These are phyloP conservation scores for Xanthoconium stramineum DNA, from an alignment of 768 basidiomycete genomes.

Conservation along the genomic window DNA sequence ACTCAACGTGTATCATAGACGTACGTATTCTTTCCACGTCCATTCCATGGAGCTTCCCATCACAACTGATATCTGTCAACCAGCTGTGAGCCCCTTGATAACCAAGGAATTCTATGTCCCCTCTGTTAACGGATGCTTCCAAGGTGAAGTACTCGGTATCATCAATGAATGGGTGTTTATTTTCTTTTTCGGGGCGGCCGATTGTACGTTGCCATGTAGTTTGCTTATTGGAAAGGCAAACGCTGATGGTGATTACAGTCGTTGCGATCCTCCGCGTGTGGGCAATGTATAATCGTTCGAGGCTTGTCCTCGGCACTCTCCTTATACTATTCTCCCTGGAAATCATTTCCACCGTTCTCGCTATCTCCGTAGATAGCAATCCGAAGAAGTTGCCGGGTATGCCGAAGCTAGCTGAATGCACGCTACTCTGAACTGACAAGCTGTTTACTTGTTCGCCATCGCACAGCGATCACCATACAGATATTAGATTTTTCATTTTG, in stretches of 20 bases:
- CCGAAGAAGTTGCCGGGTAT: not conserved
- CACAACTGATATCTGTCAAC: not conserved
- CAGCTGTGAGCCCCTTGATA: conserved; percentile 1
- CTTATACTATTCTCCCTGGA: not conserved
- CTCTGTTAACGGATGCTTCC: not conserved
- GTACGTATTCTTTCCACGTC: not conserved
- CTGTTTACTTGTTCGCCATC: not conserved
- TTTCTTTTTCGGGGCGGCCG: not conserved
- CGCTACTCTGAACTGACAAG: not conserved
- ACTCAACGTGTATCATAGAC: not conserved
- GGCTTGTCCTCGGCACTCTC: not conserved
- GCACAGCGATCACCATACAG: not conserved
- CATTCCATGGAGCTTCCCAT: too few relatives aligned
- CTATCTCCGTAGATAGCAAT: not conserved
- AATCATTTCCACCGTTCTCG: not conserved
- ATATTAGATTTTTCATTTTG: not conserved
- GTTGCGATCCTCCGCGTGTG: not conserved
- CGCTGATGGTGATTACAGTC: not conserved
- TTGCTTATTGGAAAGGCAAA: not conserved
- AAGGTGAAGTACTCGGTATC: not conserved
- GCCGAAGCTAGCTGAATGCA: not conserved
- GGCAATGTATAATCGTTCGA: not conserved
- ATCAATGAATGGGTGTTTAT: not conserved
- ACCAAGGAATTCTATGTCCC: not conserved
- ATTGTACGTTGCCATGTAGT: not conserved